phyloP scores from a whole-genome alignment of 192 early-diverging fungal species.

The Coemansia pectinata region DNA sequence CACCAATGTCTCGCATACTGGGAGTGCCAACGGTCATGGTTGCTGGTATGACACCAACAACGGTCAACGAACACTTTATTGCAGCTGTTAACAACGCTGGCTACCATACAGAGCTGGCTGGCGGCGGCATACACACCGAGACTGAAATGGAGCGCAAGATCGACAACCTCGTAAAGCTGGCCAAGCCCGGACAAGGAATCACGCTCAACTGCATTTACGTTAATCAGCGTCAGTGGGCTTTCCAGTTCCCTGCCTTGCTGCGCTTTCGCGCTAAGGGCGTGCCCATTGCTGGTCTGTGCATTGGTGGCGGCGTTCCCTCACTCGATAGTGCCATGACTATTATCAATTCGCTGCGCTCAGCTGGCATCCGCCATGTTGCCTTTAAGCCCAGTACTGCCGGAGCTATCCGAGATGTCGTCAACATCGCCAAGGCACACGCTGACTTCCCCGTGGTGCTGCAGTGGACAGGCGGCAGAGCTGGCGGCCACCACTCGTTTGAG shows the following conservation, averaged over 20 bases:
- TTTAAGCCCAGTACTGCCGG: constrained; percentile 86
- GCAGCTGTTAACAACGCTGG: constrained; percentile 86
- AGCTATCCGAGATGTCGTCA: constrained; percentile 77
- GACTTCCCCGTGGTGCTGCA: constrained; percentile 88
- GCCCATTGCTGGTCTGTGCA: constrained; percentile 88
- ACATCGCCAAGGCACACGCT: constrained; percentile 79
- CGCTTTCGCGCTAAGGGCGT: constrained; percentile 80
- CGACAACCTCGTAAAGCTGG: constrained; percentile 67
- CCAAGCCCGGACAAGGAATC: constrained; percentile 81
- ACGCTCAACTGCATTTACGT: constrained; percentile 91
- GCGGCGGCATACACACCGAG: constrained; percentile 86
- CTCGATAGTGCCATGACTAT: constrained; percentile 81
- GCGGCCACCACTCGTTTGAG: constrained; percentile 96
- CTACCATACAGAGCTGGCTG: constrained; percentile 90
- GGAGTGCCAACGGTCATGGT: constrained; percentile 92
- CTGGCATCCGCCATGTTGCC: constrained; percentile 74
- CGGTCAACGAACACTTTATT: constrained; percentile 76
- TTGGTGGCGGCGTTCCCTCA: constrained; percentile 91
- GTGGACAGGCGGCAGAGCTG: constrained; percentile 96
- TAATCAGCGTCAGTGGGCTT: constrained; percentile 54
- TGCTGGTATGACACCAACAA: constrained; percentile 92
- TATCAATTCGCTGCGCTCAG: constrained; percentile 68
- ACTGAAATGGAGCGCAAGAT: constrained; percentile 56
- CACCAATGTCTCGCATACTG: constrained; percentile 77
- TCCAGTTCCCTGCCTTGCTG: constrained; percentile 78